Percentiles rank a stretch among this genome's conserved stretches.
These are phyloP conservation scores for Mycena kentingensis DNA, from an alignment of 768 basidiomycete genomes.

Conservation along the genomic window DNA sequence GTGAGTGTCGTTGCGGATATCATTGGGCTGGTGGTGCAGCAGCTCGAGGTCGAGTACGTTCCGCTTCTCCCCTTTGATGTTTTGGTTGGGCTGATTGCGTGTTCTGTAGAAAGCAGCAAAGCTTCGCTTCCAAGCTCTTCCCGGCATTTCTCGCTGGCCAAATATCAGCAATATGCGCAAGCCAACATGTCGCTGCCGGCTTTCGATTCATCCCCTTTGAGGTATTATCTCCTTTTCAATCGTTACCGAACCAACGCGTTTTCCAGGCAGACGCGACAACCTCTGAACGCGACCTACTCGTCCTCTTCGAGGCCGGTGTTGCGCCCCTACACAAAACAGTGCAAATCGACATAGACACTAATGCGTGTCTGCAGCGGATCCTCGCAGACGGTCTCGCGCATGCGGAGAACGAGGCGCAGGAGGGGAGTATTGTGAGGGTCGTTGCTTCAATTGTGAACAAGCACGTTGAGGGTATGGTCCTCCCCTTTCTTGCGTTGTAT, in stretches of 20 bases:
- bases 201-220: slow-evolving; percentile 58
- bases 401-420: slow-evolving; percentile 52
- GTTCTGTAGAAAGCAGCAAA: slow-evolving; percentile 61
- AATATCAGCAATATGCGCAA: slow-evolving; percentile 27
- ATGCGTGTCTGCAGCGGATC: slow-evolving; percentile 53
- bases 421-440: slow-evolving; percentile 55
- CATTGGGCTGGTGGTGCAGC: slow-evolving; percentile 66
- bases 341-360: slow-evolving; percentile 52
- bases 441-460: slow-evolving; percentile 80
- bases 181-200: slow-evolving; percentile 52
- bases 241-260: not conserved
- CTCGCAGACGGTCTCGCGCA: slow-evolving; percentile 60
- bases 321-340: slow-evolving; percentile 61
- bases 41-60: slow-evolving; percentile 66
- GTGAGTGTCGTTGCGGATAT: slow-evolving; percentile 66
- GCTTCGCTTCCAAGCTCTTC: slow-evolving; percentile 52
- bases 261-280: slow-evolving; percentile 44
- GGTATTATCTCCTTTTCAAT: slow-evolving; percentile 34
- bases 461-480: slow-evolving; percentile 59
- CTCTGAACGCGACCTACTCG: slow-evolving; percentile 62
- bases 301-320: slow-evolving; percentile 67
- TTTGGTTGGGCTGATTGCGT: slow-evolving; percentile 4
- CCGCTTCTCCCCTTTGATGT: slow-evolving; percentile 1
- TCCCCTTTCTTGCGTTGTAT: not conserved
- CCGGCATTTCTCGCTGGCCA: slow-evolving; percentile 59